Conservation (phyloP, 2,329 filamentous ascomycete genomes). For the Pseudogymnoascus sp. region DNA sequence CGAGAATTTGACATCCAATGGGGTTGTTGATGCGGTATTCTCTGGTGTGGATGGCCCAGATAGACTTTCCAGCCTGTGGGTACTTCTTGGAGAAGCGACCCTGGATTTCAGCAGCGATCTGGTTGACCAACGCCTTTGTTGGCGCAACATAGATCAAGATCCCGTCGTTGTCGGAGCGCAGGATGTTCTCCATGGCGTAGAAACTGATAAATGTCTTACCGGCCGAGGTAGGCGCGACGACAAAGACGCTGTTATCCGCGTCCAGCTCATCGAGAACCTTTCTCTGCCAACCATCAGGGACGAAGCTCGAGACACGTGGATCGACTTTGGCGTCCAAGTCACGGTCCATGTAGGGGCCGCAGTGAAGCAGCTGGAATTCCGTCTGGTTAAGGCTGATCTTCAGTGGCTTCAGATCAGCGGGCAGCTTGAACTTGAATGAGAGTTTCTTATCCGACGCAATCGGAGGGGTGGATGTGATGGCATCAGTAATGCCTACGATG, state of each 20-base stretch:
- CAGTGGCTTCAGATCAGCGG: conserved; percentile 22
- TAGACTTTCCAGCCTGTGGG: conserved; percentile 50
- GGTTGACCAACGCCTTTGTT: conserved; percentile 75
- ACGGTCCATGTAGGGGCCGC: conserved; percentile 68
- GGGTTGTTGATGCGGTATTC: conserved; percentile 70
- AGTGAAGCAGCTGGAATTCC: conserved; percentile 60
- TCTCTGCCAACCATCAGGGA: conserved; percentile 70
- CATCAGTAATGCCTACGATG: conserved; percentile 29
- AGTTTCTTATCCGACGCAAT: conserved; percentile 31
- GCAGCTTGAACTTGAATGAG: conserved; percentile 38
- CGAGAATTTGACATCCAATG: conserved; percentile 62
- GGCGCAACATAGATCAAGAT: conserved; percentile 73
- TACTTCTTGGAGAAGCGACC: conserved; percentile 62
- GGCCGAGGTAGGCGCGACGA: conserved; percentile 69
- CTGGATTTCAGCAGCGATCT: conserved; percentile 72
- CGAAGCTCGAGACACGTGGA: conserved; percentile 56
- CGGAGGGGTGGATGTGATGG: conserved; percentile 16
- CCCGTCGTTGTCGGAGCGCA: conserved; percentile 59
- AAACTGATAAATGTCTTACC: conserved; percentile 82
- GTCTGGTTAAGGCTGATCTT: conserved; percentile 34
- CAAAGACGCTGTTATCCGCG: conserved; percentile 59
- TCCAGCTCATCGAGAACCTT: conserved; percentile 68
- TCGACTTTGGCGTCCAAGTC: conserved; percentile 62
- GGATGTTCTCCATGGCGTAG: conserved; percentile 71
- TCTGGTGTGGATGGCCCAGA: conserved; percentile 72